Evolutionary conservation across 176 grass and related monocot species (phyloP).

Genomic region (Dactylis glomerata): DNA sequence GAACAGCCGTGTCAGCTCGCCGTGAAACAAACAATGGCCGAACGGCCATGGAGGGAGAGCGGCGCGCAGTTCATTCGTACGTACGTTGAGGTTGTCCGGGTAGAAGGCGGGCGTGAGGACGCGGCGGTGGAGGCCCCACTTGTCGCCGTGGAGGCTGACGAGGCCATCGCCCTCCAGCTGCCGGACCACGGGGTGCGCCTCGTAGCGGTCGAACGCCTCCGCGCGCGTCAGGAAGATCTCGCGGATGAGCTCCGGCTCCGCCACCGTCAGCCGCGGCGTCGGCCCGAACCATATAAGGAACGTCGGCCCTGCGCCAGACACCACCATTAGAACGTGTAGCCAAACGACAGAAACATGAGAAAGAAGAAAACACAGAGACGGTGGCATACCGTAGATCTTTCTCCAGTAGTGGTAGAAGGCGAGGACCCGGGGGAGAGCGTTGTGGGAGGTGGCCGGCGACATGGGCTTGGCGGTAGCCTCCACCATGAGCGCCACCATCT

Average conservation of each 20-base stretch:
- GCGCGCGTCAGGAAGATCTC: constrained; percentile 63
- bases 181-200: constrained; percentile 70
- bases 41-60: not conserved
- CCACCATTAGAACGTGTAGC: not conserved
- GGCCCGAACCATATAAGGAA: constrained; percentile 86
- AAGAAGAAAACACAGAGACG: not conserved
- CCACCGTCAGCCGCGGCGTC: constrained; percentile 66
- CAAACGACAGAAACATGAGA: not conserved
- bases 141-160: constrained; percentile 65
- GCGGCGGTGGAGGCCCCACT: constrained; percentile 84
- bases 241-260: constrained; percentile 69
- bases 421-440: constrained; percentile 76
- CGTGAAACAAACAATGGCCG: not conserved
- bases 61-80: constrained; percentile 5
- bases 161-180: constrained; percentile 89
- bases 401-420: constrained; percentile 89
- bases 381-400: constrained; percentile 68
- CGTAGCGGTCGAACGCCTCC: constrained; percentile 69
- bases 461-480: constrained; percentile 61
- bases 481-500: constrained; percentile 84
- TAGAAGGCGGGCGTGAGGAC: constrained; percentile 67
- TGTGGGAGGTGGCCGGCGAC: constrained; percentile 53
- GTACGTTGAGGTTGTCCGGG: constrained; percentile 84
- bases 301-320: constrained; percentile 45
- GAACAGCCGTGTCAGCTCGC: constrained; percentile 28